Base-by-base conservation (phyloP, 2,329 filamentous ascomycete species). In the Thelonectria olida region DNA sequence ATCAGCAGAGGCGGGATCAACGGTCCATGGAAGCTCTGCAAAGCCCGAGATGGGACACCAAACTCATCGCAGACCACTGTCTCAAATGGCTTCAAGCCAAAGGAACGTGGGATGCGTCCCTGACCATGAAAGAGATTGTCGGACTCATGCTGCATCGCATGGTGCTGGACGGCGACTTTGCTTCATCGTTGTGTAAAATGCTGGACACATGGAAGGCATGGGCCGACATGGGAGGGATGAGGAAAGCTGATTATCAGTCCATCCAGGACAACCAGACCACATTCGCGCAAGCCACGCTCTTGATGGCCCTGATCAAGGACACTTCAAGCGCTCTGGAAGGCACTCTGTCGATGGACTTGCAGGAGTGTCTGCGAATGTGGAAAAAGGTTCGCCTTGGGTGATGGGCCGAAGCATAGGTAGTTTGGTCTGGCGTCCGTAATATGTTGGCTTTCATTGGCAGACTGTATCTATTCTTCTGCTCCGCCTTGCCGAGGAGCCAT, bases 311-410 rank as follows among this genome's bases (percentile, higher is more conserved):
- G 34, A 79, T 87, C 47, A 78, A 78, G 55, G 82, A 82, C 45
- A 78, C 82, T 0, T 77, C 80, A 2, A 73, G 71, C 2, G 82
- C 80, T 0, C 64, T 77, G 28, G 82, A 85, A 64, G 84, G 83
- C 1, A 81, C 80, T 1, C 60, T 86, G 54, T 76, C 81, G 4
- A 76, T 81, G 74, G 84, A 87, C 51, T 67, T 87, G 70, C 84
- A 86, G 69, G 84, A 87, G 65, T 86, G 84, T 56, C 65, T 87
- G 64, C 69, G 79, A 13, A 78, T 86, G 71, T 87, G 84, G 85
- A 81, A 76, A 63, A 81, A 79, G 53, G 82, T 87, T 9, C 74
- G 84, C 45, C 71, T 86, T 12, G 85, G 84, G 5, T 85, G 19
- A 44, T 15, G 34, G 25, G 25, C 9, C 4, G 15, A 2, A 15